Evolutionary conservation across 2,329 filamentous ascomycete species (phyloP), one percentile per base, ranked within the genome.

Genomic region (Exophiala sp.): DNA sequence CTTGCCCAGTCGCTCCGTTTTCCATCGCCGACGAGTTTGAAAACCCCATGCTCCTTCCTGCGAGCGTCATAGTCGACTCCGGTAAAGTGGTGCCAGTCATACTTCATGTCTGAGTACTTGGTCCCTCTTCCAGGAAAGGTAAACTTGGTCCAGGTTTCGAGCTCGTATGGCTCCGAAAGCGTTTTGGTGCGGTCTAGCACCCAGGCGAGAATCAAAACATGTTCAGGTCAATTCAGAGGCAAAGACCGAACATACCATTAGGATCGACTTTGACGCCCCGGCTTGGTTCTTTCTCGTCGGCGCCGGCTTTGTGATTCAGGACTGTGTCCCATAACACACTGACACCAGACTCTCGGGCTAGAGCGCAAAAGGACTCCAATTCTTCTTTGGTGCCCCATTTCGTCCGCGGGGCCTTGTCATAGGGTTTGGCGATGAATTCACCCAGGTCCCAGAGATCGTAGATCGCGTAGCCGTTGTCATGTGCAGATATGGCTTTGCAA

Each of bases 391-490:
- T 69, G 2, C 84, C 84, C 83, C 83, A 88, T 71, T 86, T 86
- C 0, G 83, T 87, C 16, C 50, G 45, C 16, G 38, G 2, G 2
- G 34, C 16, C 2, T 70, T 68, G 2, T 68, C 68, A 0, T 71
- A 64, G 14, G 80, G 80, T 63, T 87, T 87, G 61, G 86, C 82
- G 38, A 85, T 78, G 58, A 87, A 88, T 62, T 88, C 84, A 27
- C 84, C 84, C 2, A 85, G 66, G 53, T 85, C 82, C 59, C 81
- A 85, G 14, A 88, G 66, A 62, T 87, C 84, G 61, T 86, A 87
- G 54, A 80, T 73, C 62, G 83, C 81, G 58, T 84, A 84, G 2
- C 84, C 84, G 58, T 85, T 86, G 24, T 52, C 49, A 14, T 81
- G 79, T 23, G 74, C 66, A 0, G 75, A 73, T 19, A 73, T 74